A percentile compares a stretch with the other conserved stretches of the same genome.
Conservation (phyloP, 2,329 filamentous ascomycete genomes). For the Aspergillus chevalieri region DNA sequence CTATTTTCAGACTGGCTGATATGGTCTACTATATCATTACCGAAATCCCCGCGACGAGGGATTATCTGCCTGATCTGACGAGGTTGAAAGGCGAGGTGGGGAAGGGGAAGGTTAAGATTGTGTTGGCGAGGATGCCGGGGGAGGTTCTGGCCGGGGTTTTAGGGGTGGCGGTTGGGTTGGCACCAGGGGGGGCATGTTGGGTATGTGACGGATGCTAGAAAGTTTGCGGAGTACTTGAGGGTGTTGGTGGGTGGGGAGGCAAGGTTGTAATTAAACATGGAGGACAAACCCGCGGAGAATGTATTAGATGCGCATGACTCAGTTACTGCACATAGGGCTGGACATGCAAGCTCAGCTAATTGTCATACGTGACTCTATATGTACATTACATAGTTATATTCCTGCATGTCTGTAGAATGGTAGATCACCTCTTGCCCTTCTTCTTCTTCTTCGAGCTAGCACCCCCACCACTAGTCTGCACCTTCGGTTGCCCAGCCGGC, state of each 20-base stretch:
- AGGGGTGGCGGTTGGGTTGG: conserved; percentile 36
- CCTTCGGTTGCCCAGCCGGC: conserved; percentile 23
- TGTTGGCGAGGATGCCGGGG: conserved; percentile 46
- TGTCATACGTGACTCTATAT: too few species aligned
- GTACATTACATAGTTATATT: too few species aligned
- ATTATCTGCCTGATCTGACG: conserved; percentile 41
- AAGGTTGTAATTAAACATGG: conserved; percentile 23
- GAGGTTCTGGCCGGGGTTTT: conserved; percentile 46
- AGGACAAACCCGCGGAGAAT: too few species aligned
- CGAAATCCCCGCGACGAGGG: conserved; percentile 46
- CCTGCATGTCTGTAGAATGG: conserved; percentile 4
- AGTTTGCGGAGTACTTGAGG: conserved; percentile 53
- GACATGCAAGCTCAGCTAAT: too few species aligned
- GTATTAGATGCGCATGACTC: too few species aligned
- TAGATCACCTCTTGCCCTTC: conserved; percentile 42
- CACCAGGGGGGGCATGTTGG: conserved; percentile 51
- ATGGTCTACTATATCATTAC: conserved; percentile 47
- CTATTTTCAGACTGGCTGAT: not conserved
- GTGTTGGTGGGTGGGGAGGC: conserved; percentile 50
- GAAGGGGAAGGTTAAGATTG: conserved; percentile 40
- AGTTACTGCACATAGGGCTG: too few species aligned
- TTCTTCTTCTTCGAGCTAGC: conserved; percentile 45
- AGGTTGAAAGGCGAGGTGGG: conserved; percentile 29
- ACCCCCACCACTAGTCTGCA: conserved; percentile 29
- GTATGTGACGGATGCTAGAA: conserved; percentile 44